Evolutionary conservation across 1,284 basidiomycete genomes (phyloP), one percentile per base, ranked within the genome.

Genomic region (Porphyrellus sp.): DNA sequence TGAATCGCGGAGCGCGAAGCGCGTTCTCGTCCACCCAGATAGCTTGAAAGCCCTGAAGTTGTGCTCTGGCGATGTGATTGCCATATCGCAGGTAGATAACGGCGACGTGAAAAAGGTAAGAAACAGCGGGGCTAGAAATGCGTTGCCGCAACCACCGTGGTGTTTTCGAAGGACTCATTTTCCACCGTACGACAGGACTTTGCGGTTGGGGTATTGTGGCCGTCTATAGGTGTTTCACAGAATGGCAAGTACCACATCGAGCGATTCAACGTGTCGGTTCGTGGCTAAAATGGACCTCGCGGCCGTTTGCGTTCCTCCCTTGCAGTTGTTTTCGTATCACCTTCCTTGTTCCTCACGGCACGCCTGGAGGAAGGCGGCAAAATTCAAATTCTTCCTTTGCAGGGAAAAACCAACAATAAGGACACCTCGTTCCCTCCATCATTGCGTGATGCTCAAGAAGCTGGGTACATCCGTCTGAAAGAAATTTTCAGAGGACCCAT

Each of bases 201-300:
- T 68, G 78, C 83, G 16, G 73, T 89, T 44, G 88, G 88, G 13
- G 71, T 83, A 41, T 77, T 79, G 58, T 91, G 88, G 88, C 86
- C 87, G 11, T 85, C 82, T 25, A 60, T 75, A 30, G 83, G 87
- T 8, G 55, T 84, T 52, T 63, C 79, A 28, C 74, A 74, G 51
- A 77, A 83, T 53, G 72, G 87, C 85, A 65, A 60, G 80, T 72
- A 59, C 53, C 34, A 42, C 25, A 16, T 55, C 46, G 35, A 48
- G 28, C 18, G 24, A 31, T 41, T n/a, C 30, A 30, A 44, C 21
- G 40, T 58, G 46, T 55, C 61, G 45, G 47, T 55, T 30, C 44
- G 43, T 59, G 55, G 46, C 56, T 62, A 54, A 68, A 49, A 53
- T 59, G 55, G 55, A 52, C 25, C 27, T 18, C 47, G 53, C 57